These are phyloP conservation scores for Neurospora africana DNA, from an alignment of 495 filamentous ascomycete species.

Conservation along the genomic window DNA sequence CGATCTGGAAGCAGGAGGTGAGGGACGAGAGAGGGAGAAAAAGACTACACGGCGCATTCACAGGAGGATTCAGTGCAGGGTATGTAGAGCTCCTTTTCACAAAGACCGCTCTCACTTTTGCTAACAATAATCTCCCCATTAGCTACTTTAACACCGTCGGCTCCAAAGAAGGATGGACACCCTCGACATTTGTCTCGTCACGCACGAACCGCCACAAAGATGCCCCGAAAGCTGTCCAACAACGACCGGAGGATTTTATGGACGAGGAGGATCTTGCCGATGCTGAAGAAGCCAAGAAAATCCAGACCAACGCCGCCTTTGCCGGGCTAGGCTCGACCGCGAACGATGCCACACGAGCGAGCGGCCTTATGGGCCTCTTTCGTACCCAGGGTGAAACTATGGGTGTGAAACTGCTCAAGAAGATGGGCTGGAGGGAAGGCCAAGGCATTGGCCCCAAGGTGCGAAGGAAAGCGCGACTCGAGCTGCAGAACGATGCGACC, in stretches of 20 bases:
- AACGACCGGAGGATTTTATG: slow-evolving; percentile 89
- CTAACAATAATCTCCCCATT: neutral
- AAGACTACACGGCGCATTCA: slow-evolving; percentile 91
- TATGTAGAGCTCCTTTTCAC: slow-evolving; percentile 28
- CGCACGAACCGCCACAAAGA: slow-evolving; percentile 69
- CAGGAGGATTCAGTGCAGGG: slow-evolving; percentile 93
- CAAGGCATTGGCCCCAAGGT: slow-evolving; percentile 88
- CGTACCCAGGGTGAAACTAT: slow-evolving; percentile 71
- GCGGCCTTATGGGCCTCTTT: slow-evolving; percentile 64
- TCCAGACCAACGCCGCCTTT: slow-evolving; percentile 64
- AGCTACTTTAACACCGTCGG: slow-evolving; percentile 98
- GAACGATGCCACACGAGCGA: slow-evolving; percentile 40
- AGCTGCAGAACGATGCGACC: slow-evolving; percentile 34
- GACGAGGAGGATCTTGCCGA: slow-evolving; percentile 94
- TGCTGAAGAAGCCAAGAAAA: slow-evolving; percentile 59
- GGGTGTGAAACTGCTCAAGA: slow-evolving; percentile 76
- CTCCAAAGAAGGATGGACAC: slow-evolving; percentile 96
- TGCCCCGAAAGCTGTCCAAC: slow-evolving; percentile 37
- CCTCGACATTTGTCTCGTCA: slow-evolving; percentile 83
- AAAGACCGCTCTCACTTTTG: neutral
- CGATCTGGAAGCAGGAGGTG: slow-evolving; percentile 95
- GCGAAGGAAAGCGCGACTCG: slow-evolving; percentile 62
- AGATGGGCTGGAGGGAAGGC: slow-evolving; percentile 93
- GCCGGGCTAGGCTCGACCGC: slow-evolving; percentile 66
- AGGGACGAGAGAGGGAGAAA: slow-evolving; percentile 87